phyloP scores from a whole-genome alignment of 2,329 filamentous ascomycete genomes.

The Gremmenia infestans region DNA sequence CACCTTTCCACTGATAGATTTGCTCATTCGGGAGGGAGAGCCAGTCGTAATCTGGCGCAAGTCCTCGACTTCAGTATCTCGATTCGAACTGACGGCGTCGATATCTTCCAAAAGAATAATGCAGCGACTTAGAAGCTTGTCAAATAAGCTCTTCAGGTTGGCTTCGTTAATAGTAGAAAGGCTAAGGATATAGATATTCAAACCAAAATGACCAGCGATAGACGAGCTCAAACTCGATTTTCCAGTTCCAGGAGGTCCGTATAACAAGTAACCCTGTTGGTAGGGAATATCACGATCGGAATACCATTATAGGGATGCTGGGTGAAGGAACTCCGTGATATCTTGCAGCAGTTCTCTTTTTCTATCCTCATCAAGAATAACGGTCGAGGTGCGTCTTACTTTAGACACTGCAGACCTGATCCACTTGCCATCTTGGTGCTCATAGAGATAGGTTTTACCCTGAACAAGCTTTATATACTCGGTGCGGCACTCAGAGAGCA shows the following conservation, averaged over 20 bases:
- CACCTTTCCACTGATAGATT: slow-evolving; percentile 27
- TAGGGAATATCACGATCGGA: slow-evolving; percentile 77
- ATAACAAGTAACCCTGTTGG: slow-evolving; percentile 72
- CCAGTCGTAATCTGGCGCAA: slow-evolving; percentile 7
- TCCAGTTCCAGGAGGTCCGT: slow-evolving; percentile 73
- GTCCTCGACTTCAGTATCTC: slow-evolving; percentile 7
- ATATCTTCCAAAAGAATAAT: slow-evolving; percentile 71
- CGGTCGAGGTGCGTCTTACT: slow-evolving; percentile 40
- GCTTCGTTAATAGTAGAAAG: slow-evolving; percentile 60
- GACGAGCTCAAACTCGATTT: slow-evolving; percentile 69
- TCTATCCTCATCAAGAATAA: slow-evolving; percentile 54
- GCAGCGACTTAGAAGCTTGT: slow-evolving; percentile 59
- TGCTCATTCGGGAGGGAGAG: slow-evolving; percentile 10
- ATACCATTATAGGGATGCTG: slow-evolving; percentile 66
- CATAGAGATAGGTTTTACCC: slow-evolving; percentile 45
- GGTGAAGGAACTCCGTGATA: slow-evolving; percentile 55
- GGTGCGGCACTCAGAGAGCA: slow-evolving; percentile 50
- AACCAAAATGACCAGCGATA: slow-evolving; percentile 59
- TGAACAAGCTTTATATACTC: slow-evolving; percentile 50
- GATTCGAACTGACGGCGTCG: slow-evolving; percentile 41
- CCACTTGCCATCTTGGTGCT: slow-evolving; percentile 6
- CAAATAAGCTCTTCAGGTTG: slow-evolving; percentile 55
- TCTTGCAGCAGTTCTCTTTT: slow-evolving; percentile 56
- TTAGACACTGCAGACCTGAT: slow-evolving; percentile 7
- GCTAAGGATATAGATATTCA: slow-evolving; percentile 66